Conservation (phyloP, 345 rosid species). For the Salix purpurea region DNA sequence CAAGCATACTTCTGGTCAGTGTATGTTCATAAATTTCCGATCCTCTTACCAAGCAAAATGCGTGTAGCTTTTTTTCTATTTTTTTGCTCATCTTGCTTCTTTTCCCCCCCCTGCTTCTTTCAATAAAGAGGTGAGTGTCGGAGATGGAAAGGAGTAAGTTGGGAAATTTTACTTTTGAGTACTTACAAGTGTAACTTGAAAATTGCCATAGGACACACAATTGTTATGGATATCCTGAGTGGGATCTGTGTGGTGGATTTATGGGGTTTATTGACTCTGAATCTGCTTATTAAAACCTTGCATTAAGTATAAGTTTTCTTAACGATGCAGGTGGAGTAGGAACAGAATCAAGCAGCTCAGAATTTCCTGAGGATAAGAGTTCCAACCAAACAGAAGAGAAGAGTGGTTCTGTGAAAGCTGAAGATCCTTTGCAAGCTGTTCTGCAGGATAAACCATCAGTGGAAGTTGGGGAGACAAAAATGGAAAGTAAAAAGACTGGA, state of each 20-base stretch:
- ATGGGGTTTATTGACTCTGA: background rate
- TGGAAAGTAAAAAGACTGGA: conserved; percentile 22
- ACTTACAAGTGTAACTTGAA: background rate
- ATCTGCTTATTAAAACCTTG: background rate
- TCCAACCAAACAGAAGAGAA: conserved; percentile 24
- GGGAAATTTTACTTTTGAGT: background rate
- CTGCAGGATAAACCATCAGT: conserved; percentile 14
- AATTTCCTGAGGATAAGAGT: conserved; percentile 27
- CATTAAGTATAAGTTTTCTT: conserved; percentile 2
- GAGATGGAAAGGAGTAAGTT: background rate
- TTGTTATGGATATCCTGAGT: background rate
- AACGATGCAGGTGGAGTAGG: conserved; percentile 29
- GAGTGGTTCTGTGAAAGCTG: conserved; percentile 22
- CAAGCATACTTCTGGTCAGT: conserved; percentile 12
- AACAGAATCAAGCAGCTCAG: conserved; percentile 26
- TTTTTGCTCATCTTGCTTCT: background rate
- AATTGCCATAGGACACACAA: background rate
- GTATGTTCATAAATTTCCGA: conserved; percentile 13
- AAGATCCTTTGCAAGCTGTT: conserved; percentile 23
- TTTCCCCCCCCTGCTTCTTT: too few relatives aligned
- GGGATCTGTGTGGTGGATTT: background rate
- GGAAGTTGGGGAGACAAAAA: conserved; percentile 23
- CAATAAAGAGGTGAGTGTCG: background rate
- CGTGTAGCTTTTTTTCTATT: background rate
- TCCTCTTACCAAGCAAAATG: background rate